Percentiles rank a stretch among this genome's conserved stretches.
These are phyloP conservation scores for Cantharellus anzutake DNA, from an alignment of 768 basidiomycete species.

Conservation along the genomic window DNA sequence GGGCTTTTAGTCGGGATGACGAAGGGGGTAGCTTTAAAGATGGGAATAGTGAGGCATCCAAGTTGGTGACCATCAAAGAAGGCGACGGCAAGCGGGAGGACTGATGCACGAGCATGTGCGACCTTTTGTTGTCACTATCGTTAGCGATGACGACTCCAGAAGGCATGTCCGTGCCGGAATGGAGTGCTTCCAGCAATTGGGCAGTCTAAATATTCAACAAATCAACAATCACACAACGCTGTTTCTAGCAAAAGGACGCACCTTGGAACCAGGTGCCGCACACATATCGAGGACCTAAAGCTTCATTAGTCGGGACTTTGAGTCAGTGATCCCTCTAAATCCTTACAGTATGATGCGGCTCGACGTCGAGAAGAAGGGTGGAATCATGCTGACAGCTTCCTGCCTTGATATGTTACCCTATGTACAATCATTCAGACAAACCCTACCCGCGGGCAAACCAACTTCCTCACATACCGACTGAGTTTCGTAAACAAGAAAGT, in stretches of 20 bases:
- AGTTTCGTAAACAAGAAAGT: conserved; percentile 92
- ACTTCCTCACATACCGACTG: conserved; percentile 51
- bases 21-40: conserved; percentile 29
- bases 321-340: background rate
- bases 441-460: background rate
- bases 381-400: conserved; percentile 98
- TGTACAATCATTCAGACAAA: background rate
- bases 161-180: conserved; percentile 45
- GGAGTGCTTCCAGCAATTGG: conserved; percentile 88
- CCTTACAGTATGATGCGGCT: conserved; percentile 68
- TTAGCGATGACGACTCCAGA: conserved; percentile 85
- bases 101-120: conserved; percentile 94
- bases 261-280: conserved; percentile 95
- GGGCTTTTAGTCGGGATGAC: conserved; percentile 9
- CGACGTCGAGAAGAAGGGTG: conserved; percentile 90
- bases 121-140: conserved; percentile 84
- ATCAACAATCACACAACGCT: background rate
- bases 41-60: conserved; percentile 81
- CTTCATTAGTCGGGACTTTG: background rate
- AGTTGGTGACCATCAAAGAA: conserved; percentile 85
- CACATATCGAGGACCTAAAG: conserved; percentile 89
- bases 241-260: conserved; percentile 13
- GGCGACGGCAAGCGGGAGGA: conserved; percentile 86
- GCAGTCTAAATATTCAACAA: conserved; percentile 39
- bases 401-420: conserved; percentile 92